These are phyloP conservation scores for Trypanosoma conorhini DNA, from an alignment of 208 protist species.

Conservation along the genomic window DNA sequence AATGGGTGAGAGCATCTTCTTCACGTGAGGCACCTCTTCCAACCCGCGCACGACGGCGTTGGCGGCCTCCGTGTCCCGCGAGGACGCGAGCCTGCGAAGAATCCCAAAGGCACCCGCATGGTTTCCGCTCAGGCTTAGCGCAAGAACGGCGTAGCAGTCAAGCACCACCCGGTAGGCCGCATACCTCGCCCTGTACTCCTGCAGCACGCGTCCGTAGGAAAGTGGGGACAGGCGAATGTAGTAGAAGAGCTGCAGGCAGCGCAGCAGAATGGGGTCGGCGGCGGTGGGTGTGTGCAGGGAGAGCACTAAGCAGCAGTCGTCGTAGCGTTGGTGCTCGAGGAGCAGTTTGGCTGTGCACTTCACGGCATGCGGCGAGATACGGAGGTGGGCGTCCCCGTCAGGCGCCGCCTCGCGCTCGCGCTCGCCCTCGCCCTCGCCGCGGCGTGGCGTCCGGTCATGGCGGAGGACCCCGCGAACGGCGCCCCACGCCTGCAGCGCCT, in stretches of 20 bases:
- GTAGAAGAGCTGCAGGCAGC: conserved; percentile 24
- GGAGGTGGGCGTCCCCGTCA: neutral
- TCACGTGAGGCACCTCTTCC: conserved; percentile 19
- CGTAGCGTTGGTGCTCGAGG: conserved; percentile 24
- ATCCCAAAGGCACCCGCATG: conserved; percentile 23
- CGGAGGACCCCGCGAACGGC: neutral
- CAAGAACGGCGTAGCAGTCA: conserved; percentile 27
- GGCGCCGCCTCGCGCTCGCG: conserved; percentile 11
- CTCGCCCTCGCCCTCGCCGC: conserved; percentile 11
- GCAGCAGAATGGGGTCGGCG: conserved; percentile 22
- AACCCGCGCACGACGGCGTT: neutral
- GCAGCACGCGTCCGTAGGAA: conserved; percentile 25
- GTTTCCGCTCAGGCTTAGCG: conserved; percentile 23
- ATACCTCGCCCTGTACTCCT: conserved; percentile 7
- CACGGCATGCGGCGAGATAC: conserved; percentile 11
- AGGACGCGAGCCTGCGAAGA: conserved; percentile 6
- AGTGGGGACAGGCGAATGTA: conserved; percentile 25
- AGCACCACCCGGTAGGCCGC: conserved; percentile 8
- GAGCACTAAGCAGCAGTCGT: conserved; percentile 24
- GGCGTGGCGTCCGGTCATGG: neutral
- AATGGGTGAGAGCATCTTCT: conserved; percentile 11
- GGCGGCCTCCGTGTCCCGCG: neutral
- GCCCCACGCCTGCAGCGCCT: conserved; percentile 9
- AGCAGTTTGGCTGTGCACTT: conserved; percentile 16
- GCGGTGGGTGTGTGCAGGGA: neutral